Evolutionary conservation across 2,329 filamentous ascomycete species (phyloP), one percentile per base, ranked within the genome.

Genomic region (Balansia obtecta): DNA sequence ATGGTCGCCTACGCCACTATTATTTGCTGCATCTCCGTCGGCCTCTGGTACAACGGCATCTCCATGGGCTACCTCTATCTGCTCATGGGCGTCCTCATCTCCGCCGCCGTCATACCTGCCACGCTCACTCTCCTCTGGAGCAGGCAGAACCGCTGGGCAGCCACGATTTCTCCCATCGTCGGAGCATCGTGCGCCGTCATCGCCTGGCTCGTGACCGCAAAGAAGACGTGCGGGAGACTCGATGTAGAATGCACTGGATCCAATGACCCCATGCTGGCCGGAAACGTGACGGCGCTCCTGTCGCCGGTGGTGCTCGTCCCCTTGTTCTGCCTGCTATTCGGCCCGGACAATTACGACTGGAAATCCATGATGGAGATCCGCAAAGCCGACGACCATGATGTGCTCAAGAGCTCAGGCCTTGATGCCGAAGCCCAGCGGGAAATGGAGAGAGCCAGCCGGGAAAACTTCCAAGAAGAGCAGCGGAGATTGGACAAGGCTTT

Each of bases 41-140:
- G 86, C 0, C 76, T 93, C 0, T 80, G 72, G 63, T 85, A 86
- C 55, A 82, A 79, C 2, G 83, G 85, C 18, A 85, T 95, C 53
- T 84, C 80, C 11, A 93, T 95, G 86, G 89, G 88, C 11, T 94
- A 90, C 60, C 73, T 94, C 3, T 94, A 94, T 61, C 71, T 95
- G 1, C 79, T 95, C 62, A 95, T 95, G 89, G 90, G 89, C 8
- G 86, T 89, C 47, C 87, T 95, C 60, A 93, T 95, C 61, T 88
- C 84, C 0, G 80, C 86, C 0, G 89, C 88, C 3, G 88, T 95
- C 3, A 75, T 95, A 12, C 89, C 90, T 0, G 86, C 88, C 0
- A 84, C 87, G 0, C 70, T 95, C 54, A 86, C 88, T 0, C 75
- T 95, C 0, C 73, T 89, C 52, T 95, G 88, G 88, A 79, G 77